These are phyloP conservation scores for Terana coerulea DNA, from an alignment of 768 basidiomycete species.

Conservation along the genomic window DNA sequence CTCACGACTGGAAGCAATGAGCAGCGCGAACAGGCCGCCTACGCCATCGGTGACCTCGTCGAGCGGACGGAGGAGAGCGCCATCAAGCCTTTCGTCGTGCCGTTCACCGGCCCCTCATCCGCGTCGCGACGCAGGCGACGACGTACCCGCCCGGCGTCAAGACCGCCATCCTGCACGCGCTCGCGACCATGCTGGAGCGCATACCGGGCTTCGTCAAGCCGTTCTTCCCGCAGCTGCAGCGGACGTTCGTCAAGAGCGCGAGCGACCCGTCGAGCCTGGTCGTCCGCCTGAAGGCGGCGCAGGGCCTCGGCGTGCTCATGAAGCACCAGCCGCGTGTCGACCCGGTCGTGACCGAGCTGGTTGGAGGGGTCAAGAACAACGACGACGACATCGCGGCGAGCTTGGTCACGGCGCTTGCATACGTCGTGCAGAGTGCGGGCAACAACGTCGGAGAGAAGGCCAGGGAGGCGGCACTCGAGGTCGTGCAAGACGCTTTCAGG, in stretches of 20 bases:
- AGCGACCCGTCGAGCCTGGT: conserved; percentile 73
- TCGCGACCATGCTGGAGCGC: conserved; percentile 78
- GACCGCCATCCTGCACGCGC: conserved; percentile 81
- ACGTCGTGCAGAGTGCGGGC: conserved; percentile 66
- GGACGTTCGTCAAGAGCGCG: conserved; percentile 93
- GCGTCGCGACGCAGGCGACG: conserved; percentile 86
- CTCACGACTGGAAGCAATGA: conserved; percentile 94
- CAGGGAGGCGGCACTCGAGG: conserved; percentile 65
- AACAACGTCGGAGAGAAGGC: conserved; percentile 76
- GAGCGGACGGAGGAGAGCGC: conserved; percentile 79
- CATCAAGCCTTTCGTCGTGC: conserved; percentile 94
- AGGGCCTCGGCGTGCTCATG: conserved; percentile 89
- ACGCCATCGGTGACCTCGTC: conserved; percentile 94
- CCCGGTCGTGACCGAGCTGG: conserved; percentile 88
- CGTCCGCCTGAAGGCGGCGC: conserved; percentile 78
- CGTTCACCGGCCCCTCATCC: conserved; percentile 95
- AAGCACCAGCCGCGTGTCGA: conserved; percentile 86
- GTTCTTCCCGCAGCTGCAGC: conserved; percentile 97
- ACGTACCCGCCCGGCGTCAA: conserved; percentile 93
- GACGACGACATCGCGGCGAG: conserved; percentile 72
- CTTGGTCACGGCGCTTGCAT: conserved; percentile 70
- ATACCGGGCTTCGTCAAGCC: conserved; percentile 92
- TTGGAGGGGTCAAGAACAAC: conserved; percentile 55
- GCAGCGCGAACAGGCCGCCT: conserved; percentile 91
- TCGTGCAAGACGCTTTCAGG: conserved; percentile 77